Evolutionary conservation across 192 early-diverging fungal species (phyloP), one percentile per base, ranked within the genome.

Genomic region (Helicostylum pulchrum): DNA sequence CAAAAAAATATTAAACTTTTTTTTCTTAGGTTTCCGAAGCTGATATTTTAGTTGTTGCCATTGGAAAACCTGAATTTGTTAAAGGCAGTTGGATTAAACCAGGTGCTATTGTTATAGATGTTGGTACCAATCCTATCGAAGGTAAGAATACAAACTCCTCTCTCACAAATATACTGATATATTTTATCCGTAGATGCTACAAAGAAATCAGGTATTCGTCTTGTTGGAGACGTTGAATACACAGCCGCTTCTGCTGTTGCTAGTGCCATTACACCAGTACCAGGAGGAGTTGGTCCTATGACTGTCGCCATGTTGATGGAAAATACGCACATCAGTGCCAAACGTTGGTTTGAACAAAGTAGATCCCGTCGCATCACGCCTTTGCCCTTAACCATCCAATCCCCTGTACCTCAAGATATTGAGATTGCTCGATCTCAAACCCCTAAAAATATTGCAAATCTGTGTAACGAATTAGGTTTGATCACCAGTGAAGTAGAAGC

Each of bases 201-300:
- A 46, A 95, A 94, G 71, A 96, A 95, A 78, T 79, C 89, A 20
- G 96, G 96, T 32, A 77, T 87, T 39, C 86, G 94, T 58, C 91
- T 87, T 85, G 96, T 94, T 39, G 96, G 96, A 59, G 96, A 98
- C 74, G 94, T 96, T 39, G 92, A 95, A 26, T 95, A 82, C 66
- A 78, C 84, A 1, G 72, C 62, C 1, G 93, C 90, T 8, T 72
- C 70, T 10, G 19, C 77, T 17, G 83, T 88, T 15, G 96, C 94
- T 0, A 79, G 85, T 17, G 80, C 82, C 48, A 92, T 96, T 66
- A 97, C 94, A 6, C 94, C 96, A 1, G 96, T 98, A 46, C 96
- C 96, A 20, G 95, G 95, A 19, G 95, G 96, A 31, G 96, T 98
- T 19, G 96, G 96, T 0, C 96, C 96, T 2, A 98, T 98, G 96